Base-by-base conservation (phyloP, 108 stramenopile genomes). In the Nitzschia putrida region DNA sequence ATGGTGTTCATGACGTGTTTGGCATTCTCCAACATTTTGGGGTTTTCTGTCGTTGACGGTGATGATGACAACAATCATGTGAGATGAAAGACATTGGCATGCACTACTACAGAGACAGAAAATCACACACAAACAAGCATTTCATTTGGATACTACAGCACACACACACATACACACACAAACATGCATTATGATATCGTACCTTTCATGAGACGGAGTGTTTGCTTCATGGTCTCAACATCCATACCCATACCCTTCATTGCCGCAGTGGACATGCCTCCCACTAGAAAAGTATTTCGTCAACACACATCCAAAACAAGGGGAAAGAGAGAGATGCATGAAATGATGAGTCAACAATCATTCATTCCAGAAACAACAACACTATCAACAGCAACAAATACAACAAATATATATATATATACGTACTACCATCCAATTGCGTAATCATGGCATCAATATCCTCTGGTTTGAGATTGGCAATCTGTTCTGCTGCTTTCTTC, bases 141-240 rank as follows among this genome's bases (percentile, higher is more conserved):
- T n/a, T n/a, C n/a, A n/a, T n/a, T n/a, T n/a, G n/a, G n/a, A n/a
- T n/a, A n/a, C n/a, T n/a, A n/a, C n/a, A n/a, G n/a, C n/a, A n/a
- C n/a, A n/a, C n/a, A n/a, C n/a, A n/a, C n/a, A n/a, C n/a, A n/a
- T n/a, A n/a, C n/a, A n/a, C n/a, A n/a, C n/a, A n/a, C n/a, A n/a
- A n/a, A n/a, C n/a, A n/a, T n/a, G n/a, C 29, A 34, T 3, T 4
- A 4, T 34, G 29, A 34, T 1, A 8, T 40, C 61, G 42, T 47
- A 63, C 61, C 61, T 83, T 79, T 84, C 88, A 89, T 89, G 83
- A 86, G 84, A 64, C 83, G 69, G 85, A 89, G 80, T n/a, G 81
- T 78, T 18, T 80, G 61, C 12, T 79, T 71, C 88, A 89, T 86
- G 0, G 74, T 40, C 16, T 70, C 77, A 2, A 77, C 85, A 67